Base-by-base conservation (phyloP, 306 rosid species). In the Malus fusca region DNA sequence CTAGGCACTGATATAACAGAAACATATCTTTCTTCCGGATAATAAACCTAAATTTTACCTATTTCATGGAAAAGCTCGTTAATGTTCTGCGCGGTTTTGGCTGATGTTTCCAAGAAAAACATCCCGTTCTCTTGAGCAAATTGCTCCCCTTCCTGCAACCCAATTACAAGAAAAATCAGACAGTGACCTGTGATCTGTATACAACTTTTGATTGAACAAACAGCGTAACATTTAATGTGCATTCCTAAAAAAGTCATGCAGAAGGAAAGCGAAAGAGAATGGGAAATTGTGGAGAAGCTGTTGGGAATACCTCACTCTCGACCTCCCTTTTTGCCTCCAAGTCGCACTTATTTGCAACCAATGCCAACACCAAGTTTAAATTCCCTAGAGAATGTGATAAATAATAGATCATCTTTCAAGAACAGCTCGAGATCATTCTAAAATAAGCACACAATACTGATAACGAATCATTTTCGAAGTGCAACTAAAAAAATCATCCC, bases 61-160 rank as follows among this genome's bases (percentile, higher is more conserved):
- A 89, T 90, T 81, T 93, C 98, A 68, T 76, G 85, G 87, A 93
- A 93, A 67, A 90, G 92, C 44, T 93, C 98, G 66, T 89, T 89
- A 73, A 89, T 72, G 78, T 93, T 93, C 60, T 81, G 90, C 26
- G 95, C 86, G 67, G 91, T 90, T 86, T 85, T 88, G 26, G 98
- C 98, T 52, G 97, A 93, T n/a, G 98, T 86, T 86, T 90, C 97
- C 75, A 86, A 84, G 87, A 79, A 90, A 77, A 93, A 88, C 94
- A 90, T 89, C 67, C 93, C 98, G 75, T 90, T 88, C 71, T 90
- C 97, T 70, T 86, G 90, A 23, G 97, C 88, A 86, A 75, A 89
- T 81, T 86, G 85, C 63, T 90, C 89, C 70, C 89, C 98, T 68
- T 82, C 98, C 98, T 93, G 86, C 72, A 68, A 51, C 44, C 37